Base-by-base conservation (phyloP, 176 grass and related monocot genomes). In the Olyra latifolia region DNA sequence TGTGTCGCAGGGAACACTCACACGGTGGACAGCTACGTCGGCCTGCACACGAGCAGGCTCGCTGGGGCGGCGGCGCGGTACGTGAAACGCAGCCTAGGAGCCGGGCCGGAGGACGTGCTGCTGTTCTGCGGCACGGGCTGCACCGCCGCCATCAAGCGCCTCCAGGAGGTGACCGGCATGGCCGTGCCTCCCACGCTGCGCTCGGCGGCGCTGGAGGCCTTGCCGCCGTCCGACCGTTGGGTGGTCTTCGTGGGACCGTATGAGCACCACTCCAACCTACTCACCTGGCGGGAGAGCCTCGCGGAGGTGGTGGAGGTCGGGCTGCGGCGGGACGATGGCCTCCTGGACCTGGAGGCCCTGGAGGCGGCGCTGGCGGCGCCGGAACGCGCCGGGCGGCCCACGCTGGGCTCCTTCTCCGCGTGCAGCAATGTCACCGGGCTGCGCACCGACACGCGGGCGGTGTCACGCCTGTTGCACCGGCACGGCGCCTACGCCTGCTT, bases 241-340 rank as follows among this genome's bases (percentile, higher is more conserved):
- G 89, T 95, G 12, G 87, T 92, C 20, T 92, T 92, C 62, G 71
- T 87, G 15, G 89, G 93, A 0, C 89, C 93, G 20, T 92, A 92
- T 45, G 87, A 95, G 77, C 93, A 95, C 87, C 93, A 95, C 63
- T 95, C 93, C 20, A 95, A 95, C 87, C 87, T 95, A 66, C 89
- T 95, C 15, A 90, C 84, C 7, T 95, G 93, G 93, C 77, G 93
- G 41, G 82, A 90, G 59, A 92, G 84, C 93, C 71, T 86, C 0
- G 93, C 87, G 0, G 89, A 95, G 64, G 89, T 92, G 30, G 81
- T 95, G 25, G 89, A 95, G 72, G 65, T 95, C 40, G 87, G 87
- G 3, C 35, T 66, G 60, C 60, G 60, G 5, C 75, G 17, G 57
- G 83, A 39, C 9, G 44, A 54, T 30, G 89, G 93, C 4, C 42